Evolutionary conservation across 2,329 filamentous ascomycete genomes (phyloP), one percentile per base, ranked within the genome.

Genomic region (Ustulina deusta): DNA sequence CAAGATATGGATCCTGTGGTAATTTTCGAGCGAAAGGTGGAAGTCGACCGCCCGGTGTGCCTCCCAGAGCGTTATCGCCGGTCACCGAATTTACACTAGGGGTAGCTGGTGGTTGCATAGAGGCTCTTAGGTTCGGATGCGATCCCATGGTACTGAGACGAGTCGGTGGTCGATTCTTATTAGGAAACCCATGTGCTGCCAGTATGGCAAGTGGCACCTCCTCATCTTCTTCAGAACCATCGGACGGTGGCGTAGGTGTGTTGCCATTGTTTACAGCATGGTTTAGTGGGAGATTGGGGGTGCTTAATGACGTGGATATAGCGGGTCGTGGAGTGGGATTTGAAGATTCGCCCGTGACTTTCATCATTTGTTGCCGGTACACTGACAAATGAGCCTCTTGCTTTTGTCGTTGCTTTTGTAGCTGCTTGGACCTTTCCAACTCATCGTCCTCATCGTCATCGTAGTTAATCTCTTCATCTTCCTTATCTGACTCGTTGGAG

Each of bases 321-420:
- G 82, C 81, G 15, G 87, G 85, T n/a, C 89, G 87, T 29, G 84
- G 79, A 11, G 82, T 76, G 15, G 84, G 78, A 13, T 80, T 79
- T 4, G 85, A 79, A 25, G 89, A 82, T 73, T 95, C 93, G 55
- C 94, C 94, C 0, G 93, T 97, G 34, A 96, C 91, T 81, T 97
- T 97, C 92, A 95, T 97, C 94, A 97, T 97, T 80, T 96, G 92
- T 78, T 97, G 94, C 65, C 94, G 89, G 79, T 97, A 97, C 1
- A 97, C 91, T 1, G 93, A 87, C 84, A 97, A 90, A 78, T 96
- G 93, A 13, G 94, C 94, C 79, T 97, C 93, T 78, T 97, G 94
- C 83, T 94, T 96, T 74, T 90, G 88, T 70, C 94, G 86, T 78
- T 96, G 93, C 77, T 90, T 92, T 20, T 91, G 89, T 54, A 91